Percentiles rank a stretch among this genome's conserved stretches.
Evolutionary conservation across 305 asterid species (phyloP).

Genomic region (Caryopteris hybrid): DNA sequence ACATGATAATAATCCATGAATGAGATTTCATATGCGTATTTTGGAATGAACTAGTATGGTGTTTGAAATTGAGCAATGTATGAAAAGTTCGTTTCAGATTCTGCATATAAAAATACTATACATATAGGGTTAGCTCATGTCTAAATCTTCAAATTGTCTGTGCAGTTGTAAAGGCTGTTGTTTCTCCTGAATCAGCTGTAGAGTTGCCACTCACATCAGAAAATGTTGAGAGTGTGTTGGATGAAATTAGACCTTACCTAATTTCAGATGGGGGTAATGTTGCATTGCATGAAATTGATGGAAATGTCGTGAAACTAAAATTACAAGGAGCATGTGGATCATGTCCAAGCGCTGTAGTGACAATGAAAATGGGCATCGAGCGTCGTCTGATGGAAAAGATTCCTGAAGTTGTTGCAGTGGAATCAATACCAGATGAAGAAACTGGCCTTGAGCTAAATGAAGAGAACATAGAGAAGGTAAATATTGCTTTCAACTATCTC

Average conservation of each 20-base stretch:
- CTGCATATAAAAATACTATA: neutral
- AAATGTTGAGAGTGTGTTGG: conserved; percentile 86
- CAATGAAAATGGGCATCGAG: conserved; percentile 97
- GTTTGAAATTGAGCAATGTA: neutral
- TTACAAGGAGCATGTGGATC: conserved; percentile 99
- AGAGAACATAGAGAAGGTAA: conserved; percentile 93
- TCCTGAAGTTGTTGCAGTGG: conserved; percentile 91
- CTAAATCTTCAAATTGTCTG: neutral
- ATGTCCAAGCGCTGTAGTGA: conserved; percentile 81
- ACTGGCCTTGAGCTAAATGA: conserved; percentile 92
- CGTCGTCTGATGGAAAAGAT: conserved; percentile 89
- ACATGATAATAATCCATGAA: neutral
- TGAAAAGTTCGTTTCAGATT: neutral
- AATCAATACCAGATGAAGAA: conserved; percentile 89
- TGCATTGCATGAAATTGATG: conserved; percentile 92
- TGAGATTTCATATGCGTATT: neutral
- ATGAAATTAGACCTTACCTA: conserved; percentile 91
- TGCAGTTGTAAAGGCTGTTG: conserved; percentile 74
- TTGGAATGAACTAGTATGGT: neutral
- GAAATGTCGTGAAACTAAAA: conserved; percentile 81
- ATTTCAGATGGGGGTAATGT: conserved; percentile 98
- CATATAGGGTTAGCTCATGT: neutral
- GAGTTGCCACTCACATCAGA: conserved; percentile 87
- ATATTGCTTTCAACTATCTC: conserved; percentile 8
- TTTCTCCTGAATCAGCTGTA: conserved; percentile 62